Conservation (phyloP, 1,284 basidiomycete genomes). For the Dichomitus squalens region DNA sequence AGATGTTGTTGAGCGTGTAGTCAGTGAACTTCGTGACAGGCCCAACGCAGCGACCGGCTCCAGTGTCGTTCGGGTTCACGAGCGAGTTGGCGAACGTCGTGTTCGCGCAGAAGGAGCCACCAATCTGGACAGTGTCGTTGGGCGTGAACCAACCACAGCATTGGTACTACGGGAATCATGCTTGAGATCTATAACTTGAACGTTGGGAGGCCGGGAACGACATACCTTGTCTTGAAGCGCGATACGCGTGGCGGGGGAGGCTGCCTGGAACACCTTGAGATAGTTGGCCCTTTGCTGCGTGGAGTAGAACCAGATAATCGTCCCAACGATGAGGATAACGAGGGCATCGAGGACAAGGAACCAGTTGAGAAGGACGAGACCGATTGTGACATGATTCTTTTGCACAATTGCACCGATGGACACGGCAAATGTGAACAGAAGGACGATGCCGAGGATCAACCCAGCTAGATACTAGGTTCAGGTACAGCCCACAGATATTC, state of each 20-base stretch:
- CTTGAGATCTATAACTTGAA: neutral
- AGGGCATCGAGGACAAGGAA: constrained; percentile 62
- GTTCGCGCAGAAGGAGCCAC: constrained; percentile 64
- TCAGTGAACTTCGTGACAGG: constrained; percentile 69
- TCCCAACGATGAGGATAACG: constrained; percentile 62
- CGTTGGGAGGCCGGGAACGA: constrained; percentile 1
- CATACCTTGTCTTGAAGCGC: constrained; percentile 73
- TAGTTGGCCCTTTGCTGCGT: constrained; percentile 71
- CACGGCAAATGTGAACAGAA: constrained; percentile 68
- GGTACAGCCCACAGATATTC: neutral
- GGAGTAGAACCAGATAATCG: constrained; percentile 79
- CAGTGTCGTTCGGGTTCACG: constrained; percentile 44
- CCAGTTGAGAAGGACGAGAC: constrained; percentile 77
- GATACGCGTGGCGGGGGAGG: constrained; percentile 50
- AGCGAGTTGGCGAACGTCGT: constrained; percentile 47
- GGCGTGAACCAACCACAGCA: constrained; percentile 85
- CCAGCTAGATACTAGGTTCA: constrained; percentile 53
- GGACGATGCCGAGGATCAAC: constrained; percentile 64
- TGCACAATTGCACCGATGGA: constrained; percentile 74
- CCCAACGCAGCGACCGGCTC: constrained; percentile 55
- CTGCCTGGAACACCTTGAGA: constrained; percentile 53
- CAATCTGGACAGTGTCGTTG: constrained; percentile 58
- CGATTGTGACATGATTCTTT: constrained; percentile 64
- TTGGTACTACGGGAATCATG: constrained; percentile 46
- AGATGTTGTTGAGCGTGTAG: constrained; percentile 73